Conservation (phyloP, 805 yeast species). For the Scheffersomyces ergatensis region DNA sequence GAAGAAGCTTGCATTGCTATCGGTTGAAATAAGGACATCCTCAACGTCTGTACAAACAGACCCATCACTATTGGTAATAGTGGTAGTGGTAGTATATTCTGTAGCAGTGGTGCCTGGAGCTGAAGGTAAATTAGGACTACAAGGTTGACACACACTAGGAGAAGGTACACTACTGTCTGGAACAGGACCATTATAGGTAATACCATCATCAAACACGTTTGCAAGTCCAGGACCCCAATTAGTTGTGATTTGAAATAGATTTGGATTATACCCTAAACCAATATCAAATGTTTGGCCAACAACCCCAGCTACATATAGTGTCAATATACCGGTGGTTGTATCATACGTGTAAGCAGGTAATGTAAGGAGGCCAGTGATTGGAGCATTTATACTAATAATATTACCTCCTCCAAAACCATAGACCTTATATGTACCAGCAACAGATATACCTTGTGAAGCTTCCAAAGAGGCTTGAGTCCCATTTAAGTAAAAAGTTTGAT, state of each 20-base stretch:
- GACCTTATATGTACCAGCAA: conserved; percentile 9
- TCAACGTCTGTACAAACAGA: conserved; percentile 7
- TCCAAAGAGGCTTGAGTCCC: conserved; percentile 9
- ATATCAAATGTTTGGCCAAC: conserved; percentile 12
- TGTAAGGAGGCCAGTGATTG: too few relatives aligned
- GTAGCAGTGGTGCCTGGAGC: conserved; percentile 13
- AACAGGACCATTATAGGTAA: conserved; percentile 16
- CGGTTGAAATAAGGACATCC: conserved; percentile 8
- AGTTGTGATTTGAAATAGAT: conserved; percentile 7
- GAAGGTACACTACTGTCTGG: conserved; percentile 13
- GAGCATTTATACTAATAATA: conserved; percentile 4
- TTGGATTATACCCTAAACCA: conserved; percentile 20
- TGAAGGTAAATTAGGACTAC: conserved; percentile 11
- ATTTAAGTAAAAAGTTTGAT: conserved; percentile 14
- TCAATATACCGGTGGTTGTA: conserved; percentile 19
- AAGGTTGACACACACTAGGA: conserved; percentile 16
- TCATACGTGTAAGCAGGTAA: conserved; percentile 5
- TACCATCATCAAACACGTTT: conserved; percentile 9
- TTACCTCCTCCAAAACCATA: conserved; percentile 19
- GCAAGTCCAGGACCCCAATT: conserved; percentile 1
- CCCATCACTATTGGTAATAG: conserved; percentile 1
- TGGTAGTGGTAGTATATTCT: conserved; percentile 11
- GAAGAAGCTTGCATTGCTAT: conserved; percentile 3
- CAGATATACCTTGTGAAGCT: conserved; percentile 2
- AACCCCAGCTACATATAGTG: conserved; percentile 3